Base-by-base conservation (phyloP, 1,284 basidiomycete genomes). In the Trichosporon ovoides region DNA sequence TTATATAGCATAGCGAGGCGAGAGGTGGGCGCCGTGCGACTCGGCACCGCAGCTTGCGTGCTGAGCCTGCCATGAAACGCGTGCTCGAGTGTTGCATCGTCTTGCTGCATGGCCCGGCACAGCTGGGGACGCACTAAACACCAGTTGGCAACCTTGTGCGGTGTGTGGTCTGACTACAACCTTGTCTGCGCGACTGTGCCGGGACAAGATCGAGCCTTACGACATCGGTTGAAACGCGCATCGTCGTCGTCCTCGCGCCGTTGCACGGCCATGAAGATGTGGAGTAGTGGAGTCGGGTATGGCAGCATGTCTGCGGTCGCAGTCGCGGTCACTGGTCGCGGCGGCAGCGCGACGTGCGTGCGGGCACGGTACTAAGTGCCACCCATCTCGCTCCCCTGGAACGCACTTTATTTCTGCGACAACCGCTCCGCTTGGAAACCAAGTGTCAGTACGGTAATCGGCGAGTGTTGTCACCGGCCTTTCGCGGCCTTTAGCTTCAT, bases 381-480 rank as follows among this genome's bases (percentile, higher is more conserved):
- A 9, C 19, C 13, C 20, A 22, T 24, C 14, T 24, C 5, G 38
- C 20, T 31, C 43, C 43, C 43, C 24, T 28, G 43, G 24, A n/a
- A 31, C 43, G 24, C 43, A 48, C 43, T 48, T 24, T 48, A 48
- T 28, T 31, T 24, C 43, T 48, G 43, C 11, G 43, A 48, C 43
- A 48, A 31, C n/a, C 24, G 24, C 43, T 14, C 43, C 43, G 43
- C 43, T 48, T 48, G 43, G 43, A 48, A 48, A 48, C 43, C 24
- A 24, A 48, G 28, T 31, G 28, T 5, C 28, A 9, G 28, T 9
- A 9, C 28, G 28, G 28, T 31, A 31, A 31, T 31, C 28, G 28
- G 28, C 9, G 28, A 9, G 28, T 31, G 28, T 31, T 31, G 5
- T 31, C 28, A 31, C 28, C n/a, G 28, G 28, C 28, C 5, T 31